Conservation (phyloP, 257 asterid species). For the Plantago ovata region DNA sequence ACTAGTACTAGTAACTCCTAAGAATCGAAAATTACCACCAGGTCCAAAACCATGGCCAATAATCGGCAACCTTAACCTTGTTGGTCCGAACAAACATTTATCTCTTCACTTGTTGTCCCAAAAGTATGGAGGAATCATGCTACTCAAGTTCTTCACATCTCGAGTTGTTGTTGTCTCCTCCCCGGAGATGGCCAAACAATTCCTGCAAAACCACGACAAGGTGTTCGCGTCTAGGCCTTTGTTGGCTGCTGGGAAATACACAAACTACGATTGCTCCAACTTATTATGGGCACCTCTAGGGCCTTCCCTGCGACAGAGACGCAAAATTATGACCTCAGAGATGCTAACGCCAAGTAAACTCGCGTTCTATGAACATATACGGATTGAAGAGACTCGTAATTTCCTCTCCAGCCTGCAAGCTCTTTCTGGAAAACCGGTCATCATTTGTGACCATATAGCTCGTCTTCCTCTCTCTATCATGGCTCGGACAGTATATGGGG, state of each 20-base stretch:
- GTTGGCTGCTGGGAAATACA: not conserved
- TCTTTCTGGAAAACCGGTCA: not conserved
- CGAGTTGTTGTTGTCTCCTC: not conserved
- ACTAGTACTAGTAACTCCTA: not conserved
- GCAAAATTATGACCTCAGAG: not conserved
- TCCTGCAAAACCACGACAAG: not conserved
- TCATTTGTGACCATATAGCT: not conserved
- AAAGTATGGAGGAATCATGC: not conserved
- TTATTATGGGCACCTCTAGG: not conserved
- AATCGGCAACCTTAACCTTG: not conserved
- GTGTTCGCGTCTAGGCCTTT: not conserved
- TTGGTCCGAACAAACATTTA: not conserved
- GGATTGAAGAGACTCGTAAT: not conserved
- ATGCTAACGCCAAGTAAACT: not conserved
- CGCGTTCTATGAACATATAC: not conserved
- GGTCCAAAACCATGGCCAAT: conserved; percentile 2
- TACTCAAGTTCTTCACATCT: not conserved
- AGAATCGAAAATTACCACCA: not conserved
- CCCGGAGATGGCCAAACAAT: not conserved
- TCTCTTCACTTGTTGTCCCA: not conserved
- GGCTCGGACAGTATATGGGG: not conserved
- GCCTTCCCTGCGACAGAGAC: not conserved
- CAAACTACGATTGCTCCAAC: not conserved
- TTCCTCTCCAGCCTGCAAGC: not conserved
- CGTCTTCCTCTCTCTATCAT: not conserved